These are phyloP conservation scores for Calonectria pseudoturangicola DNA, from an alignment of 2,329 filamentous ascomycete genomes.

Conservation along the genomic window DNA sequence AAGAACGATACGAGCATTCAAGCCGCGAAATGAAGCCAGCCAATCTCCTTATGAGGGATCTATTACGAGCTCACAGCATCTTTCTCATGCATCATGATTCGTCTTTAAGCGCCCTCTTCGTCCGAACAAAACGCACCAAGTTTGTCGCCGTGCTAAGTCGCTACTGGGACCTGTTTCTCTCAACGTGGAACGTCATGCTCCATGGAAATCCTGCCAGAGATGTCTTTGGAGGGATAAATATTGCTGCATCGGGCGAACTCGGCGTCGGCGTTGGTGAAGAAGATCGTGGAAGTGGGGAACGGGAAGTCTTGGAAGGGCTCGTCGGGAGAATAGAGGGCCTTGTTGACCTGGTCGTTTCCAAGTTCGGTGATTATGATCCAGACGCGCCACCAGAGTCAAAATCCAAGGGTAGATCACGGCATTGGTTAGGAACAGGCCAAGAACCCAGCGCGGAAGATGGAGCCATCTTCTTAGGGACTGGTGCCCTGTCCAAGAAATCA, in stretches of 20 bases:
- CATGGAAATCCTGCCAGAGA: slow-evolving; percentile 90
- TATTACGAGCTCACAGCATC: slow-evolving; percentile 86
- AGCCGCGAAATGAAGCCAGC: slow-evolving; percentile 92
- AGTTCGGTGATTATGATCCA: slow-evolving; percentile 78
- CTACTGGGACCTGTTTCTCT: slow-evolving; percentile 85
- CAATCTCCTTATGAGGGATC: slow-evolving; percentile 84
- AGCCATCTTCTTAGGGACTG: slow-evolving; percentile 88
- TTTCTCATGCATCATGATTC: slow-evolving; percentile 92
- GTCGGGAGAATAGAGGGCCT: slow-evolving; percentile 87
- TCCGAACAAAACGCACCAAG: slow-evolving; percentile 76
- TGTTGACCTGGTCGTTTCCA: slow-evolving; percentile 90
- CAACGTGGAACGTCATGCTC: slow-evolving; percentile 91
- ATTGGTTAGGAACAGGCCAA: slow-evolving; percentile 84
- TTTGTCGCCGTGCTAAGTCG: slow-evolving; percentile 84
- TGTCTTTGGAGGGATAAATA: slow-evolving; percentile 88
- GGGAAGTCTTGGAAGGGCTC: slow-evolving; percentile 94
- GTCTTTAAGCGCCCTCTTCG: slow-evolving; percentile 82
- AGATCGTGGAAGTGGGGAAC: slow-evolving; percentile 93
- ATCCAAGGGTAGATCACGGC: slow-evolving; percentile 49
- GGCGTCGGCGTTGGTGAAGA: slow-evolving; percentile 97
- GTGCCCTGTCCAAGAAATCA: slow-evolving; percentile 82
- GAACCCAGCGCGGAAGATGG: slow-evolving; percentile 85
- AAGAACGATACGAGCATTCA: slow-evolving; percentile 83
- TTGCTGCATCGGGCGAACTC: slow-evolving; percentile 92
- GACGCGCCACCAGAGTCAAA: slow-evolving; percentile 50